Base-by-base conservation (phyloP, 176 grass and related monocot species). In the Pontederia paniculata region DNA sequence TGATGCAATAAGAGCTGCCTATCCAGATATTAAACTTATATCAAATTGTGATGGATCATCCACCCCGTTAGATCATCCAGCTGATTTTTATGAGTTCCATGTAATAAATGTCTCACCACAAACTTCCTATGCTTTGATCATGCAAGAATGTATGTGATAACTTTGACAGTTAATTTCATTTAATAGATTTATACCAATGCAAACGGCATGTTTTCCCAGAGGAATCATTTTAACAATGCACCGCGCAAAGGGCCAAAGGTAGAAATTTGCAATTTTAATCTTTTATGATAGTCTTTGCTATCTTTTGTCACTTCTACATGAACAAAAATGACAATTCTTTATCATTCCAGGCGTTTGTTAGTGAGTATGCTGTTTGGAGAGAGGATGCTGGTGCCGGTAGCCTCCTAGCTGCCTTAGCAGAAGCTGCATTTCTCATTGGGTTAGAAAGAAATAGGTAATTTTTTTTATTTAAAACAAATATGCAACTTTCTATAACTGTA, bases 21-120 rank as follows among this genome's bases (percentile, higher is more conserved):
- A 97, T 66, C 91, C 86, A 59, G 86, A 90, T 44, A 90, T 97
- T 74, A 78, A 90, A 62, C 66, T 97, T 60, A 89, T 97, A 75
- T 83, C 86, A 69, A 89, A 87, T 44, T 90, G 86, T 66, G 82
- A 97, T 66, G 85, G 75, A 52, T 89, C 85, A 51, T 80, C 76
- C 54, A 76, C 0, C 23, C 70, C 74, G 58, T 80, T 97, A 58
- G 74, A 97, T 83, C 91, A 97, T 59, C 86, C 91, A 61, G 91
- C 83, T 79, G 91, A 90, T 76, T 58, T 86, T 5, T 97, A 83
- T 9, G 91, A 97, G 18, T 90, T 83, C 20, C 91, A 97, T 84
- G 86, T 97, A 86, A 62, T 50, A 59, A 67, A 45, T 23, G 5
- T 57, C 57, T 31, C 10, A 11, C n/a, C 9, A 45, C 16, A n/a